Conservation (phyloP, 1,284 basidiomycete species). For the Uromyces viciae-fabae region DNA sequence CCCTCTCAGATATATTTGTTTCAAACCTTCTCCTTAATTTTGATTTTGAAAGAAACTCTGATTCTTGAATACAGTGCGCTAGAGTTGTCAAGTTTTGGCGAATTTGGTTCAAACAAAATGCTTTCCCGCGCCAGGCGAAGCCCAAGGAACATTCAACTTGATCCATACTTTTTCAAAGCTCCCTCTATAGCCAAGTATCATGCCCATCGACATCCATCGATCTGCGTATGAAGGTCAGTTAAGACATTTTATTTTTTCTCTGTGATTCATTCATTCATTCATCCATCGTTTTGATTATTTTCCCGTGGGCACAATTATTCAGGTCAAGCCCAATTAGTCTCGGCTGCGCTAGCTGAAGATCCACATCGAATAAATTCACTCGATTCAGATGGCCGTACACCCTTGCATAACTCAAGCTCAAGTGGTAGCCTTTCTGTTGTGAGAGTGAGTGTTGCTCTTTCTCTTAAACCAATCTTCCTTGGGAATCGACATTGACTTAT, state of each 20-base stretch:
- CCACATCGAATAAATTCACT: conserved; percentile 13
- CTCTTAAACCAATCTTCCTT: not conserved
- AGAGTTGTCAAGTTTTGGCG: too few relatives aligned
- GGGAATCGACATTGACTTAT: not conserved
- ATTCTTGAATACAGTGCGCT: too few relatives aligned
- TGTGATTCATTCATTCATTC: not conserved
- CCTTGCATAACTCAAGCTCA: conserved; percentile 33
- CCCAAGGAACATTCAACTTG: too few relatives aligned
- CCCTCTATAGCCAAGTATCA: too few relatives aligned
- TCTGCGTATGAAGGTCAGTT: conserved; percentile 33
- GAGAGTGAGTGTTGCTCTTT: conserved; percentile 10
- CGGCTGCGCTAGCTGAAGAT: conserved; percentile 34
- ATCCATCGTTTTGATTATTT: not conserved
- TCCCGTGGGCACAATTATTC: too few relatives aligned
- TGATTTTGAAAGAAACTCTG: too few relatives aligned
- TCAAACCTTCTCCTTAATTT: too few relatives aligned
- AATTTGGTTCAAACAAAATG: too few relatives aligned
- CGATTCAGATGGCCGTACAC: conserved; percentile 35
- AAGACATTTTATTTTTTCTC: not conserved
- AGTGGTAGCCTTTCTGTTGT: conserved; percentile 38
- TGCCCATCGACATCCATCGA: conserved; percentile 30
- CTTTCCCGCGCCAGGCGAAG: too few relatives aligned
- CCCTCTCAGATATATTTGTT: too few relatives aligned
- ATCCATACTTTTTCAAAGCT: too few relatives aligned
- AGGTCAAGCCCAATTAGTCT: conserved; percentile 40